A percentile compares a stretch with the other conserved stretches of the same genome.
phyloP scores from a whole-genome alignment of 768 basidiomycete species.

The Termitomyces sp. region DNA sequence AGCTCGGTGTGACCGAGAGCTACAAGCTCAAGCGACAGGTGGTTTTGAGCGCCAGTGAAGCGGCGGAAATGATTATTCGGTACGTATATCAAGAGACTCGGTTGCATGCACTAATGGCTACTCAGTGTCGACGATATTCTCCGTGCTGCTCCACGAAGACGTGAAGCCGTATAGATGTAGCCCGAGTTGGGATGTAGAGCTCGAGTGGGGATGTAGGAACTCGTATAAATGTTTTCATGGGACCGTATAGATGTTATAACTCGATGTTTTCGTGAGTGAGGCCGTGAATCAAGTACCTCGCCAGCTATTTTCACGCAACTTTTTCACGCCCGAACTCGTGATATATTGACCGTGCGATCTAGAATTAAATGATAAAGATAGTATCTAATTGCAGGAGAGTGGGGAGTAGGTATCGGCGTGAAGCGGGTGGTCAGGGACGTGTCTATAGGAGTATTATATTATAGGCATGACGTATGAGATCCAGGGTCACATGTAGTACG shows the following conservation, averaged over 20 bases:
- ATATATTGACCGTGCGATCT: not conserved
- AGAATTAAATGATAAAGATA: slow-evolving; percentile 10
- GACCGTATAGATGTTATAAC: no score
- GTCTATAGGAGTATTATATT: slow-evolving; percentile 9
- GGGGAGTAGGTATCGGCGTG: slow-evolving; percentile 9
- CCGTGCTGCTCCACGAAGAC: slow-evolving; percentile 75
- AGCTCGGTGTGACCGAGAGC: slow-evolving; percentile 89
- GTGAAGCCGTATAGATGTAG: slow-evolving; percentile 63
- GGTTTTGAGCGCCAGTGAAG: slow-evolving; percentile 90
- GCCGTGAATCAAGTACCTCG: no score
- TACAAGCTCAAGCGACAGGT: slow-evolving; percentile 98
- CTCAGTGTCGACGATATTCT: slow-evolving; percentile 88
- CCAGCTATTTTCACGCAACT: no score
- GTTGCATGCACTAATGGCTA: not conserved
- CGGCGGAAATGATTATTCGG: slow-evolving; percentile 98
- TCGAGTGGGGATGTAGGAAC: no score
- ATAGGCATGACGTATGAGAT: slow-evolving; percentile 3
- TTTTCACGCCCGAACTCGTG: not conserved
- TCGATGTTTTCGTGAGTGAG: no score
- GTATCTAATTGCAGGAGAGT: slow-evolving; percentile 8
- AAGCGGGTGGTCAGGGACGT: not conserved
- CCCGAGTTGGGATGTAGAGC: no score
- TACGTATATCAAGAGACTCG: slow-evolving; percentile 26
- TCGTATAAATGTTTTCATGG: no score
- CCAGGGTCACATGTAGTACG: not conserved